Evolutionary conservation across 2,329 filamentous ascomycete genomes (phyloP), one percentile per base, ranked within the genome.

Genomic region (Neonectria punicea): DNA sequence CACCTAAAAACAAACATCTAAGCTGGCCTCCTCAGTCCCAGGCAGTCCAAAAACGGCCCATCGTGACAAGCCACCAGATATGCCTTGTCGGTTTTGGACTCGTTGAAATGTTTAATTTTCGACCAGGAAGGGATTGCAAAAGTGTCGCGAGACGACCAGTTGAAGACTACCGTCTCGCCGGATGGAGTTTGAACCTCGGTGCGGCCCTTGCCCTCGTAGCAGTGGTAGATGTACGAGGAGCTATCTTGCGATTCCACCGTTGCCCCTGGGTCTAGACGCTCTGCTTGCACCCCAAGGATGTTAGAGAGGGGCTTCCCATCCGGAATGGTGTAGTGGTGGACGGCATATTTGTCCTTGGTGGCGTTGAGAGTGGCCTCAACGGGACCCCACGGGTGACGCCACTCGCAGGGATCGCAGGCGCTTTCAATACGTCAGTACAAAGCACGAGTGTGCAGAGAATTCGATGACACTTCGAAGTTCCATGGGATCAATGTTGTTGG

Each of bases 41-140:
- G 67, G 11, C 64, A 61, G 47, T 77, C 76, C 5, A 81, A 58
- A 2, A 81, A 72, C 1, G 79, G 78, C 9, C 74, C 68, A 43
- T 81, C 79, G 11, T 77, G 74, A 6, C 76, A 71, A 0, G 75
- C 79, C 1, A 81, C 75, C 1, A 81, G 64, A 14, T 80, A 80
- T 3, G 77, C 77, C 18, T 64, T 65, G 11, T 74, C 69, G 0
- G 60, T 72, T 0, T 49, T 20, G 0, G 73, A 75, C 53, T 75
- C 73, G 41, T 80, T 80, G 1, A 82, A 76, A 69, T 87, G 85
- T 70, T 83, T 79, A 44, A 85, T 80, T 61, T 74, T 79, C 32
- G 83, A 79, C 85, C 86, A 88, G 0, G 84, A 75, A 0, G 86
- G 85, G 2, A 88, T 77, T 28, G 81, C 84, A 71, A 88, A 88